A percentile compares a stretch with the other conserved stretches of the same genome.
These are phyloP conservation scores for Arabidopsis arenosa DNA, from an alignment of 345 rosid species.

Conservation along the genomic window DNA sequence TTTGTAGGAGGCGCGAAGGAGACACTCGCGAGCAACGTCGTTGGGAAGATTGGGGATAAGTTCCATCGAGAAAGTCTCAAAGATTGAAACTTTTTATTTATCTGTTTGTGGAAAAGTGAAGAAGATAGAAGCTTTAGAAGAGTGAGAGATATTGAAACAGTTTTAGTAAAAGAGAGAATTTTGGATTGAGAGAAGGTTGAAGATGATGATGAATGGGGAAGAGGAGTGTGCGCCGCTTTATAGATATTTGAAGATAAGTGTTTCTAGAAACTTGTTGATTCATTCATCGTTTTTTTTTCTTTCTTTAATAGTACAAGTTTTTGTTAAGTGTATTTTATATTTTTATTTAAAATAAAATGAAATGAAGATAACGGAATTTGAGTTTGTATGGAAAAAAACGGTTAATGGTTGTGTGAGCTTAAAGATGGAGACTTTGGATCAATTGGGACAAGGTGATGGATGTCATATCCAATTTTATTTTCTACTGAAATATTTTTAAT, in stretches of 20 bases:
- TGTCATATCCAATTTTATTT: not conserved
- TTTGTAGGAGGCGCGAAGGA: slow-evolving; percentile 55
- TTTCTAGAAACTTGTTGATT: slow-evolving; percentile 38
- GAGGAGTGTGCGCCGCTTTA: slow-evolving; percentile 40
- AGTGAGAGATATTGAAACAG: slow-evolving; percentile 9
- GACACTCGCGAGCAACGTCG: slow-evolving; percentile 66
- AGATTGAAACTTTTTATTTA: not conserved
- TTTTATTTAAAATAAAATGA: not conserved
- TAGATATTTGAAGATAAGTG: slow-evolving; percentile 36
- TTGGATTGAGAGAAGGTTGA: slow-evolving; percentile 36
- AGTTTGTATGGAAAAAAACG: not conserved
- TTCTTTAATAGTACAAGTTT: not conserved
- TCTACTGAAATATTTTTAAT: not conserved
- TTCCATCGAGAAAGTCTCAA: slow-evolving; percentile 50
- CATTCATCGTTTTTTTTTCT: not conserved
- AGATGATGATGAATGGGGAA: slow-evolving; percentile 21
- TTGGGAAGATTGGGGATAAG: slow-evolving; percentile 67
- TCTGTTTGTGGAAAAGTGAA: not conserved
- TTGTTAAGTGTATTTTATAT: not conserved
- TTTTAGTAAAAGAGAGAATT: slow-evolving; percentile 1
- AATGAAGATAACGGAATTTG: slow-evolving; percentile 24
- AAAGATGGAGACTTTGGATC: slow-evolving; percentile 20
- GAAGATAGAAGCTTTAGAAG: not conserved
- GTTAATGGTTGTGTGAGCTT: slow-evolving; percentile 20
- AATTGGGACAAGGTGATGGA: slow-evolving; percentile 29